These are phyloP conservation scores for Scenedesmus sp. DNA, from an alignment of 163 green algal genomes.

Conservation along the genomic window DNA sequence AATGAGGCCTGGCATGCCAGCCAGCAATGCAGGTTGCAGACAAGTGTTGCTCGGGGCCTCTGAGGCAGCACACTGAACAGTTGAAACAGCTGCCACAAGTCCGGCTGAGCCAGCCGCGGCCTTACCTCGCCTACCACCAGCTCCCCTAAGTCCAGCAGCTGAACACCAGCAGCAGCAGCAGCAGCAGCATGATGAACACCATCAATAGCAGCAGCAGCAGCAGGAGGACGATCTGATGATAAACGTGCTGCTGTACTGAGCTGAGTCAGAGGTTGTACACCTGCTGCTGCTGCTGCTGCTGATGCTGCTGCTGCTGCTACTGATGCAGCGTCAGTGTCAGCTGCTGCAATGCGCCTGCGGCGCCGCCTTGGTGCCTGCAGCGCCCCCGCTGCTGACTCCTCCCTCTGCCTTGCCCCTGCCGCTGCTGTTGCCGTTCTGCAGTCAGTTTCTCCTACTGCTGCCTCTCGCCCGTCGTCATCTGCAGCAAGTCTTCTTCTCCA, in stretches of 20 bases:
- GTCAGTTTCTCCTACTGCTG: background rate
- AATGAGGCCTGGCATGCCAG: background rate
- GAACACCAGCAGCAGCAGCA: background rate
- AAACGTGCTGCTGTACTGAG: background rate
- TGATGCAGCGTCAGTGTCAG: background rate
- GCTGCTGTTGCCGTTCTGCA: background rate
- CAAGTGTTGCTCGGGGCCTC: no score
- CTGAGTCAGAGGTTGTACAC: background rate
- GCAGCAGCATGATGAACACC: background rate
- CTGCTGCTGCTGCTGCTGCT: background rate
- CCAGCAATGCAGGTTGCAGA: no score
- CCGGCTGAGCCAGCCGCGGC: background rate
- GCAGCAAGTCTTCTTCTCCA: background rate
- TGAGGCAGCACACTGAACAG: no score
- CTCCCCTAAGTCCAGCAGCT: slow-evolving; percentile 5
- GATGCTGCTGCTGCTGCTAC: background rate
- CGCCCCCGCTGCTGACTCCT: background rate
- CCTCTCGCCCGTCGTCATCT: background rate
- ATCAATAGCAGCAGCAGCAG: background rate
- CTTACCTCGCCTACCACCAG: slow-evolving; percentile 17
- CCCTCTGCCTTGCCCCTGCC: background rate
- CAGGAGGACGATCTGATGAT: background rate
- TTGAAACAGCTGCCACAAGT: no score
- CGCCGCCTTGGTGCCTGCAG: background rate
- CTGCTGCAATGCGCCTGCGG: background rate